A percentile compares a stretch with the other conserved stretches of the same genome.
Conservation (phyloP, 192 early-diverging fungal species). For the Gonapodya sp. region DNA sequence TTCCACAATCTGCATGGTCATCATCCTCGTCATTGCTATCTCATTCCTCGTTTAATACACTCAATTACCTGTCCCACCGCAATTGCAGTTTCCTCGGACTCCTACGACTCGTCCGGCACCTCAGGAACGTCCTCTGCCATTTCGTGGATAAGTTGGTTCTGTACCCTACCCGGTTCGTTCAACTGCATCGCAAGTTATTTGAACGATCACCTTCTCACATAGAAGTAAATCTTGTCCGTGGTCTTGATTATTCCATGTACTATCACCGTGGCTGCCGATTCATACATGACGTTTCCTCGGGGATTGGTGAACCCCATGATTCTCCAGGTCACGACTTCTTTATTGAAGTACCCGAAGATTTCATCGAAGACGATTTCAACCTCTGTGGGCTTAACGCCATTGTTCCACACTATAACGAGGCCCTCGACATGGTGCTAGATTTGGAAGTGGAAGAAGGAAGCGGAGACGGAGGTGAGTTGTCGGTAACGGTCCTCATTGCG, state of each 20-base stretch:
- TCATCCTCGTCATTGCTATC: too few species aligned
- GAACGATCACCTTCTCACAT: too few species aligned
- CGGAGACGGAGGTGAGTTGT: not conserved
- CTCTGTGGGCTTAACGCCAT: conserved; percentile 77
- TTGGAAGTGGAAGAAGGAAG: conserved; percentile 34
- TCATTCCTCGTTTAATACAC: not conserved
- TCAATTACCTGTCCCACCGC: not conserved
- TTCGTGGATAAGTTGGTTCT: not conserved
- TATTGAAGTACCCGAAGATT: conserved; percentile 63
- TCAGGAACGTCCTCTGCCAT: not conserved
- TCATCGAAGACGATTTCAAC: conserved; percentile 96
- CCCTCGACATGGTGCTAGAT: conserved; percentile 93
- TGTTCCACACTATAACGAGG: conserved; percentile 80
- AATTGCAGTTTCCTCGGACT: not conserved
- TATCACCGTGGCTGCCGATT: conserved; percentile 45
- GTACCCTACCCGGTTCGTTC: not conserved
- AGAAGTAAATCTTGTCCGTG: not conserved
- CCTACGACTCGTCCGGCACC: not conserved
- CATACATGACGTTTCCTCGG: too few species aligned
- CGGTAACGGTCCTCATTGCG: too few species aligned
- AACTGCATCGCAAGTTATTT: too few species aligned
- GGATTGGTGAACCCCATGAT: too few species aligned
- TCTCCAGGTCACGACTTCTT: conserved; percentile 73
- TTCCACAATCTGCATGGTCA: too few species aligned
- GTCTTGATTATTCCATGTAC: conserved; percentile 39